Percentiles rank a stretch among this genome's conserved stretches.
Evolutionary conservation across 345 rosid species (phyloP).

Genomic region (Litchi chinensis): DNA sequence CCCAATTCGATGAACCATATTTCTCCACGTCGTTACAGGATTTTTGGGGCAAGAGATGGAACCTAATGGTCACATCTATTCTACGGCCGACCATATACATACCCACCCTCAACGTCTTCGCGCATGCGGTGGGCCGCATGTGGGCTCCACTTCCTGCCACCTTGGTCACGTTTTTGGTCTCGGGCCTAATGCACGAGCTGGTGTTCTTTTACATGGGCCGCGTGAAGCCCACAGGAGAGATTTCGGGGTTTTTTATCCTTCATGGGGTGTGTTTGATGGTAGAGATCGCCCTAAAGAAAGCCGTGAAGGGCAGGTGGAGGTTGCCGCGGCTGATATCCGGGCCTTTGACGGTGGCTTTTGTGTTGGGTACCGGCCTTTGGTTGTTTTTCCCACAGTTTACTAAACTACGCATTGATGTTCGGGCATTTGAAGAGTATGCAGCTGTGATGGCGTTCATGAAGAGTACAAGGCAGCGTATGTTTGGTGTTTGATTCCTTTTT

Average conservation of each 20-base stretch:
- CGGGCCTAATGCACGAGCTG: conserved; percentile 68
- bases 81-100: conserved; percentile 61
- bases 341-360: conserved; percentile 43
- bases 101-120: conserved; percentile 28
- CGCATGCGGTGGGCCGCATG: conserved; percentile 26
- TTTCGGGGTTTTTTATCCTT: conserved; percentile 54
- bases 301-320: conserved; percentile 17
- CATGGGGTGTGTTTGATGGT: conserved; percentile 45
- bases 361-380: conserved; percentile 41
- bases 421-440: conserved; percentile 50
- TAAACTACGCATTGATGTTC: conserved; percentile 24
- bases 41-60: conserved; percentile 82
- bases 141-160: conserved; percentile 48
- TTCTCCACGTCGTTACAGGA: conserved; percentile 73
- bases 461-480: conserved; percentile 15
- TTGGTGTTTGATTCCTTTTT: conserved; percentile 10
- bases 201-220: conserved; percentile 58
- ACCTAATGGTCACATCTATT: conserved; percentile 58
- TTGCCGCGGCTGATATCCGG: conserved; percentile 30
- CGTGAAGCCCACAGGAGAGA: conserved; percentile 49
- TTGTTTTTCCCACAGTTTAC: conserved; percentile 46
- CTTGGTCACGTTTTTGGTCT: conserved; percentile 45
- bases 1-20: conserved; percentile 58
- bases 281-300: conserved; percentile 47
- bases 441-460: conserved; percentile 26